Evolutionary conservation across 2,329 filamentous ascomycete species (phyloP).

Genomic region (Fusarium agapanthi): DNA sequence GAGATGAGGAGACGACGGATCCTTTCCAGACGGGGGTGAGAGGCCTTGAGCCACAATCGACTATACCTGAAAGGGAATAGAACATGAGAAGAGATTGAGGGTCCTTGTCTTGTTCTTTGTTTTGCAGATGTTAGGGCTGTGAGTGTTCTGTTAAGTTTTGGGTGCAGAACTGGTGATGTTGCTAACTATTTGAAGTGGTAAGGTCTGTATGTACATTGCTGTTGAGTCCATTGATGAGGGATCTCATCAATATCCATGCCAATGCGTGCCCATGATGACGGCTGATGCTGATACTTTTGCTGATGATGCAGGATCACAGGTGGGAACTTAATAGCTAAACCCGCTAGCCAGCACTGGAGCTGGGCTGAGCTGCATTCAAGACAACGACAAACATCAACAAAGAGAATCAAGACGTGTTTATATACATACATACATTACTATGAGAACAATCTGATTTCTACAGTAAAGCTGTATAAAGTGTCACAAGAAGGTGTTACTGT

Average conservation of each 20-base stretch:
- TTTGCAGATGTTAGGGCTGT: slow-evolving; percentile 10
- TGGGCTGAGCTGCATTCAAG: not conserved
- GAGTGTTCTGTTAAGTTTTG: not conserved
- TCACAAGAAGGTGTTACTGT: not conserved
- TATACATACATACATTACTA: not conserved
- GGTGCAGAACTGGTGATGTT: not conserved
- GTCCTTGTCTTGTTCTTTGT: slow-evolving; percentile 6
- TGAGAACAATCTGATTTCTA: not conserved
- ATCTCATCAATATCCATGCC: not conserved
- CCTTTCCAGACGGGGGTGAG: slow-evolving; percentile 1
- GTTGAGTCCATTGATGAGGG: not conserved
- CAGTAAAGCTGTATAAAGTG: not conserved
- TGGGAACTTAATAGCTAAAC: slow-evolving; percentile 8
- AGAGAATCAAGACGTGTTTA: not conserved
- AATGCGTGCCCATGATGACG: not conserved
- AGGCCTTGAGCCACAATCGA: slow-evolving; percentile 14
- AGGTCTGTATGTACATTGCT: not conserved
- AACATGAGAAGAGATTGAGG: slow-evolving; percentile 18
- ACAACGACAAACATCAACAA: not conserved
- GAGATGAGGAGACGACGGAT: slow-evolving; percentile 23
- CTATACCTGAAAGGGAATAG: slow-evolving; percentile 15
- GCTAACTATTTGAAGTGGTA: not conserved
- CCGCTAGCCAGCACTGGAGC: slow-evolving; percentile 6
- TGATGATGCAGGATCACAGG: slow-evolving; percentile 14
- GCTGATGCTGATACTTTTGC: slow-evolving; percentile 11